phyloP scores from a whole-genome alignment of 306 rosid species.

The Chamaecrista fasciculata region DNA sequence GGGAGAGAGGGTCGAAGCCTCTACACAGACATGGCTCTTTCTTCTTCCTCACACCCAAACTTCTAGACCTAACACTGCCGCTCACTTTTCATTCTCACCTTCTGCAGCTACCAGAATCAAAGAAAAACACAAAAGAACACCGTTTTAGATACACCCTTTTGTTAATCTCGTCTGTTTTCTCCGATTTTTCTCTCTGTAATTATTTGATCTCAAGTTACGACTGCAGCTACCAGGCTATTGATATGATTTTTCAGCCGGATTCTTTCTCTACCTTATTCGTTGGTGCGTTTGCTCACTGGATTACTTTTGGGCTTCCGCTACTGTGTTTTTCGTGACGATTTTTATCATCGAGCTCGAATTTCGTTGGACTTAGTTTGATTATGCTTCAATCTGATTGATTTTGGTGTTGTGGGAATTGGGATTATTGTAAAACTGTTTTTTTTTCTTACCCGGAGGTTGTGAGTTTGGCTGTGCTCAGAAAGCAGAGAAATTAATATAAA shows the following conservation, averaged over 20 bases:
- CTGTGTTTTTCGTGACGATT: background rate
- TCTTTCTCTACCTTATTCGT: slow-evolving; percentile 32
- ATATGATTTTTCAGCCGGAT: slow-evolving; percentile 37
- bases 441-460: background rate
- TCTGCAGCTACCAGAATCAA: background rate
- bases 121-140: background rate
- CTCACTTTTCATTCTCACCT: background rate
- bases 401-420: background rate
- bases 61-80: slow-evolving; percentile 14
- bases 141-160: background rate
- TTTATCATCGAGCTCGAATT: slow-evolving; percentile 1
- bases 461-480: slow-evolving; percentile 3
- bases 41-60: slow-evolving; percentile 13
- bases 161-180: background rate
- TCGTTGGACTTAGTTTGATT: slow-evolving; percentile 17
- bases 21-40: slow-evolving; percentile 13
- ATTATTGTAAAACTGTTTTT: background rate
- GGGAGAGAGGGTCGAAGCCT: slow-evolving; percentile 9
- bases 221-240: slow-evolving; percentile 29
- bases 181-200: background rate
- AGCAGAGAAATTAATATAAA: background rate
- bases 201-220: slow-evolving; percentile 29
- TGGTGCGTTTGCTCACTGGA: slow-evolving; percentile 45
- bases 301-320: background rate
- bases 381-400: slow-evolving; percentile 3